A percentile compares a stretch with the other conserved stretches of the same genome.
phyloP scores from a whole-genome alignment of 164 flowering plant genomes.

The Magnolia sinica region DNA sequence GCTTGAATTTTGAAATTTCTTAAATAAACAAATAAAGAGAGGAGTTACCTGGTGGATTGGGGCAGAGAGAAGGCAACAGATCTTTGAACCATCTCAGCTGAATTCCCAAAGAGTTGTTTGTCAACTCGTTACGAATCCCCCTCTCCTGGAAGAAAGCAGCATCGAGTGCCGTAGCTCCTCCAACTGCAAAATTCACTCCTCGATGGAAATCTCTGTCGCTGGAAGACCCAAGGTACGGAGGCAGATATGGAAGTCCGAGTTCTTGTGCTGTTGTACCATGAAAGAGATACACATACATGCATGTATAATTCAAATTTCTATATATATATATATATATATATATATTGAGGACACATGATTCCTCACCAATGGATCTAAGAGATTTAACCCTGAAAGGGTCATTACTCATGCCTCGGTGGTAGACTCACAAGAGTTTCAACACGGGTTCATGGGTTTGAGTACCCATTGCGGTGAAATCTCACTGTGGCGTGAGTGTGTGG shows the following conservation, averaged over 20 bases:
- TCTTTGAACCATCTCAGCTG: slow-evolving; percentile 35
- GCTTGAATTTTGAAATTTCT: not conserved
- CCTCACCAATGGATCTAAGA: too few relatives aligned
- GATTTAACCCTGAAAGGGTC: too few relatives aligned
- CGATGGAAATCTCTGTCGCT: slow-evolving; percentile 2
- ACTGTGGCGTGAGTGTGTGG: too few relatives aligned
- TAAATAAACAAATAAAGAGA: not conserved
- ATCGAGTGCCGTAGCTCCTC: slow-evolving; percentile 50
- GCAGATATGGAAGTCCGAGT: slow-evolving; percentile 34
- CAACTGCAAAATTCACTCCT: slow-evolving; percentile 57
- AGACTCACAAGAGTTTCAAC: too few relatives aligned
- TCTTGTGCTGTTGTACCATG: not conserved
- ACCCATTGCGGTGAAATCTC: too few relatives aligned
- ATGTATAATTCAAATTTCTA: too few relatives aligned
- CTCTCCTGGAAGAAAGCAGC: slow-evolving; percentile 19
- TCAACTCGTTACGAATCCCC: not conserved
- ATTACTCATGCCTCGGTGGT: too few relatives aligned
- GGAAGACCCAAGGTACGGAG: slow-evolving; percentile 27
- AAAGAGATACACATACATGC: not conserved
- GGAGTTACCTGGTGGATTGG: not conserved
- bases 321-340: too few relatives aligned
- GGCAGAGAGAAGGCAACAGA: slow-evolving; percentile 2
- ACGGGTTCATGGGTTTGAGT: too few relatives aligned
- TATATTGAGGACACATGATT: too few relatives aligned
- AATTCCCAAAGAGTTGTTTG: slow-evolving; percentile 20